A percentile compares a stretch with the other conserved stretches of the same genome.
Conservation (phyloP, 768 basidiomycete species). For the Rhodocollybia butyracea region DNA sequence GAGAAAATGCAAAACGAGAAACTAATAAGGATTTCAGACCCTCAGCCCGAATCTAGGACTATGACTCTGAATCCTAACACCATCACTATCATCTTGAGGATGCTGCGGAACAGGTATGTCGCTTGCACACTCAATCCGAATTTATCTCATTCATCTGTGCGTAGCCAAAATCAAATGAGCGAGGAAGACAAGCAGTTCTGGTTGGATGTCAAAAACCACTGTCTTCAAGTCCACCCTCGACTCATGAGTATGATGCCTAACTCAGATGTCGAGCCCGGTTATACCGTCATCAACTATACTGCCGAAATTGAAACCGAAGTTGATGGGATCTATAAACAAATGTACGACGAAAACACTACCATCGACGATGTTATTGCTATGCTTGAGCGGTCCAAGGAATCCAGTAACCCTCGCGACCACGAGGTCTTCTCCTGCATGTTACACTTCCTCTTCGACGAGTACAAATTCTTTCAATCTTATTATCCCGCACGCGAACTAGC, state of each 20-base stretch:
- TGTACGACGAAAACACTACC: constrained; percentile 94
- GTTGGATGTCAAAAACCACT: constrained; percentile 87
- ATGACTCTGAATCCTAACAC: constrained; percentile 87
- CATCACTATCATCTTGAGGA: constrained; percentile 88
- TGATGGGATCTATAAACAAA: constrained; percentile 93
- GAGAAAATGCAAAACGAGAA: constrained; percentile 94
- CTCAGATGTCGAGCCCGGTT: constrained; percentile 86
- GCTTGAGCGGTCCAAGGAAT: constrained; percentile 82
- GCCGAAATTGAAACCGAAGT: constrained; percentile 91
- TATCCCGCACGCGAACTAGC: constrained; percentile 91
- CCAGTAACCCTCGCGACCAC: constrained; percentile 80
- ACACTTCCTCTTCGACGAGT: constrained; percentile 99
- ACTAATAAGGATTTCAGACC: constrained; percentile 68
- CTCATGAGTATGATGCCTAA: constrained; percentile 91
- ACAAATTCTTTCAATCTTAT: constrained; percentile 98
- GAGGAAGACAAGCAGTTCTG: constrained; percentile 82
- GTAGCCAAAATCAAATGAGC: constrained; percentile 69
- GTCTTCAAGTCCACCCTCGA: constrained; percentile 92
- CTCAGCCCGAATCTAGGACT: constrained; percentile 72
- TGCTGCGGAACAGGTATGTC: constrained; percentile 78
- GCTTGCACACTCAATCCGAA: background rate
- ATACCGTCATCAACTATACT: constrained; percentile 83
- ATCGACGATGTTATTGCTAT: constrained; percentile 92
- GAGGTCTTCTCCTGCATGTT: constrained; percentile 99
- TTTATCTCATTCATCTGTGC: background rate